Conservation (phyloP, 2,329 filamentous ascomycete genomes). For the Trichoderma pleuroti region DNA sequence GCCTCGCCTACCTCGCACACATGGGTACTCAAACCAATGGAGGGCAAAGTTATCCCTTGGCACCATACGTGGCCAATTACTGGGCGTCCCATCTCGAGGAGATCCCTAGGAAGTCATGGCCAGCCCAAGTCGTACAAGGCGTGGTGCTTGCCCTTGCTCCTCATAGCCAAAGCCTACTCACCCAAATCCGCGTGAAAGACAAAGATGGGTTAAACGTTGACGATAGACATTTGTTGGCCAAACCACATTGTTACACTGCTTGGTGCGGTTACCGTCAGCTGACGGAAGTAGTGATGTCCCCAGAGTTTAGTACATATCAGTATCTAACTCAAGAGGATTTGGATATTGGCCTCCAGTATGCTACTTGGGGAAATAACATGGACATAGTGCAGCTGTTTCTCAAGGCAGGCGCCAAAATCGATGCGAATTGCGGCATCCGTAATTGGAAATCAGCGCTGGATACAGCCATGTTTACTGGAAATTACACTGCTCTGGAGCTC, state of each 20-base stretch:
- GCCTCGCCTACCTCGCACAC: not conserved
- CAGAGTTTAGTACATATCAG: not conserved
- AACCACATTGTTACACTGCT: not conserved
- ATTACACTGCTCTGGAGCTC: no score
- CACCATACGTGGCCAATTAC: no score
- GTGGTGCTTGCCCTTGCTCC: no score
- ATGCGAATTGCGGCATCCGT: not conserved
- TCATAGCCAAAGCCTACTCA: no score
- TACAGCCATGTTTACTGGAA: no score
- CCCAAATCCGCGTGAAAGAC: no score
- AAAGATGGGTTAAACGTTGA: no score
- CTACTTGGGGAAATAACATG: not conserved
- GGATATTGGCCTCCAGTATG: not conserved
- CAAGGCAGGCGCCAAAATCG: not conserved
- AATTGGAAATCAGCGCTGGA: not conserved
- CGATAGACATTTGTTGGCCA: not conserved
- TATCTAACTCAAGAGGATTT: not conserved
- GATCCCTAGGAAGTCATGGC: no score
- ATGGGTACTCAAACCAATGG: no score
- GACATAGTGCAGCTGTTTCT: not conserved
- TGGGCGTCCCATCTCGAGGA: no score
- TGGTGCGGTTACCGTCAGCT: accelerated
- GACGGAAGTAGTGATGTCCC: not conserved
- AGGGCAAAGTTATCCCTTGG: no score
- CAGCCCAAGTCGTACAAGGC: no score